Percentiles rank a stretch among this genome's conserved stretches.
Conservation (phyloP, 495 filamentous ascomycete genomes). For the Clavariopsis aquatica region DNA sequence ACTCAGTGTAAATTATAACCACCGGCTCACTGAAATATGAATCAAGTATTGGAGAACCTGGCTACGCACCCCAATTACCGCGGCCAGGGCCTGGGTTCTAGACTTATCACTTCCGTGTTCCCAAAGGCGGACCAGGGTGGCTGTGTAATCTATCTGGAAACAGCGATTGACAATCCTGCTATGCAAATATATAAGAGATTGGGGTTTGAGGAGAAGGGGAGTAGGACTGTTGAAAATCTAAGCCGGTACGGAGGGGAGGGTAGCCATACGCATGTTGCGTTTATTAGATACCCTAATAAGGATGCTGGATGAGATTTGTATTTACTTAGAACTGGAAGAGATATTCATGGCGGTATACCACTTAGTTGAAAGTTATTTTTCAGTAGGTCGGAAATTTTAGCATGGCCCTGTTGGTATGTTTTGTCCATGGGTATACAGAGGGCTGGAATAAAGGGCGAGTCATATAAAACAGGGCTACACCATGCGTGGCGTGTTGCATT, state of each 20-base stretch:
- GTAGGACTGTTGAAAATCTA: conserved; percentile 20
- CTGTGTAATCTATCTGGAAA: conserved; percentile 25
- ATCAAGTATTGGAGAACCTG: conserved; percentile 30
- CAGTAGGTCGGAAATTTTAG: too few relatives aligned
- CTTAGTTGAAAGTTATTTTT: too few relatives aligned
- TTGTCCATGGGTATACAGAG: too few relatives aligned
- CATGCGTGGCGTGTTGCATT: too few relatives aligned
- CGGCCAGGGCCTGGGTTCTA: conserved; percentile 26
- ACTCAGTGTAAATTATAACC: too few relatives aligned
- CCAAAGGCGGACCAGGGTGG: conserved; percentile 16
- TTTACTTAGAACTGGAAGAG: neutral
- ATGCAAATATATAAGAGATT: conserved; percentile 26
- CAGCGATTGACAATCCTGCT: conserved; percentile 28
- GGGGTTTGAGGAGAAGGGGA: conserved; percentile 26
- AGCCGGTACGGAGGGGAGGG: conserved; percentile 29
- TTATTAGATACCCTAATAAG: conserved; percentile 27
- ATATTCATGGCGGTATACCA: too few relatives aligned
- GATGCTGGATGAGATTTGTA: neutral
- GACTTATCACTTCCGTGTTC: conserved; percentile 24
- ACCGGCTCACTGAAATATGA: too few relatives aligned
- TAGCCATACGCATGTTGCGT: conserved; percentile 27
- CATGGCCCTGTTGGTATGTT: too few relatives aligned
- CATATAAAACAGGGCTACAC: too few relatives aligned
- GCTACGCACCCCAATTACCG: conserved; percentile 28
- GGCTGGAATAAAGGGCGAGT: too few relatives aligned